Conservation (phyloP, 75 land plant genomes). For the Sequoiadendron giganteum region DNA sequence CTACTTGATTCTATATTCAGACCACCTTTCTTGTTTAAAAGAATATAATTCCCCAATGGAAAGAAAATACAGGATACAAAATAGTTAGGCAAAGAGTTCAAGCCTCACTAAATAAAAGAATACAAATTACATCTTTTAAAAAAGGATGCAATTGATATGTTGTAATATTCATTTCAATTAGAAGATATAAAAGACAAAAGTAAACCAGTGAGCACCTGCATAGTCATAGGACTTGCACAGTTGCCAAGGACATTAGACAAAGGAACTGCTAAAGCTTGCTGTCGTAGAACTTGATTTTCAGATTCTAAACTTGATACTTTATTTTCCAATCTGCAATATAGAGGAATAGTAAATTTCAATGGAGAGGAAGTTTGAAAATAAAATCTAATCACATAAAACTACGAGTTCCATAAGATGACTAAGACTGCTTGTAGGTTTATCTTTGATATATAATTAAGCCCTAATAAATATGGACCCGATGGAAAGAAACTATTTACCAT, state of each 20-base stretch:
- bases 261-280: constrained; percentile 55
- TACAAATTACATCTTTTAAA: not conserved
- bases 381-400: not conserved
- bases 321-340: constrained; percentile 64
- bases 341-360: not conserved
- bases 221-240: constrained; percentile 20
- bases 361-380: not conserved
- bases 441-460: not conserved
- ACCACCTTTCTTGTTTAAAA: not conserved
- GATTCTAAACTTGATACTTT: constrained; percentile 71
- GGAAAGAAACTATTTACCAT: not conserved
- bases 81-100: not conserved
- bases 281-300: constrained; percentile 90
- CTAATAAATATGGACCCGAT: not conserved
- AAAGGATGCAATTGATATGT: not conserved
- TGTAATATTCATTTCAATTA: not conserved
- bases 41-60: not conserved
- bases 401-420: not conserved
- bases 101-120: not conserved
- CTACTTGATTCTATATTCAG: not conserved
- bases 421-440: not conserved
- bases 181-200: not conserved
- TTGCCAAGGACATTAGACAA: constrained; percentile 44
- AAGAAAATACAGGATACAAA: not conserved
- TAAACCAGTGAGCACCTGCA: constrained; percentile 18